Percentiles rank a stretch among this genome's conserved stretches.
Evolutionary conservation across 2,329 filamentous ascomycete species (phyloP).

Genomic region (Alternaria gaisen): DNA sequence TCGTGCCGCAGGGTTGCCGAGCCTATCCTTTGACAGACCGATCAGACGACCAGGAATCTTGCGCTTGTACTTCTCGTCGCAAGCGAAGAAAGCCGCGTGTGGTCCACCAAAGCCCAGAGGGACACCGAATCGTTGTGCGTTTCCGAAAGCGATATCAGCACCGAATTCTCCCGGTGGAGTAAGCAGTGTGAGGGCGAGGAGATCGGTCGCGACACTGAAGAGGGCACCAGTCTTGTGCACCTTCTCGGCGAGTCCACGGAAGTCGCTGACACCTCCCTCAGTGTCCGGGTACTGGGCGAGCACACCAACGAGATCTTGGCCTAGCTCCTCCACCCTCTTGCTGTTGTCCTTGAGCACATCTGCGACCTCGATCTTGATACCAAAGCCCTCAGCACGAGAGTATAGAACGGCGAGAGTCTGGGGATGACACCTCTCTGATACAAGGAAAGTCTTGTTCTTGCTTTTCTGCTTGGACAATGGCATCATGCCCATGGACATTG

Average conservation of each 20-base stretch:
- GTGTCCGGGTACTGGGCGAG: conserved; percentile 96
- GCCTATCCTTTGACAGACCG: conserved; percentile 88
- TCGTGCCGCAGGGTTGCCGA: conserved; percentile 81
- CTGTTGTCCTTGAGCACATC: conserved; percentile 74
- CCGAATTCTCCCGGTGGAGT: conserved; percentile 94
- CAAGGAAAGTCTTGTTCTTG: conserved; percentile 80
- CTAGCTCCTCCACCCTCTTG: conserved; percentile 74
- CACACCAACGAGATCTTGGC: conserved; percentile 85
- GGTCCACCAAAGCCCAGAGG: conserved; percentile 92
- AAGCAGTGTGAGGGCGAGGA: conserved; percentile 84
- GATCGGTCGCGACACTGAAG: conserved; percentile 87
- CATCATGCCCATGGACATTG: conserved; percentile 81
- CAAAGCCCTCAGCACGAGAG: conserved; percentile 90
- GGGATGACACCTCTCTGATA: conserved; percentile 82
- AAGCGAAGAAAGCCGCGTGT: conserved; percentile 96
- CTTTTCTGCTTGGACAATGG: conserved; percentile 76
- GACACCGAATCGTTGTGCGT: conserved; percentile 88
- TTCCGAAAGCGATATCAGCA: conserved; percentile 94
- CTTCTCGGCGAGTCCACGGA: conserved; percentile 74
- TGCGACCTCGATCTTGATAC: conserved; percentile 77
- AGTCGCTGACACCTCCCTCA: conserved; percentile 80
- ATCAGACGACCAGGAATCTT: conserved; percentile 93
- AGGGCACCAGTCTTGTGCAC: conserved; percentile 81
- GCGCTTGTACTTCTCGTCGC: conserved; percentile 88
- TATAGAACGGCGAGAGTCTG: conserved; percentile 85